Conservation (phyloP, 441 rosid genomes). For the Bruguiera hainesii region DNA sequence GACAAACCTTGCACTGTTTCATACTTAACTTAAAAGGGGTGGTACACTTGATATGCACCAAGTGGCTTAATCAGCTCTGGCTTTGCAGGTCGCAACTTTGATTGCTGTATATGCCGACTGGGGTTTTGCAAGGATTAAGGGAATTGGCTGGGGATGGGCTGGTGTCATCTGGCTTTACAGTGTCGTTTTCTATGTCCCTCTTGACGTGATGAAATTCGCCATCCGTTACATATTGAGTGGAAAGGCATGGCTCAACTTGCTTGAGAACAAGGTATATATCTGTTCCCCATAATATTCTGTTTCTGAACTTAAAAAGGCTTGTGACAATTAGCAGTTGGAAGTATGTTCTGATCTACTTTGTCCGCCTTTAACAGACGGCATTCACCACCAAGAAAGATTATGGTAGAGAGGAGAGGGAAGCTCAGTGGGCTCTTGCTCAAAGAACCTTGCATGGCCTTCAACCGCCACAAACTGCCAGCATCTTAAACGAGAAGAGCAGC, state of each 20-base stretch:
- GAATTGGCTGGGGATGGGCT: conserved; percentile 96
- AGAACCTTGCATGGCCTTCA: conserved; percentile 91
- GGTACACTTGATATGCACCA: background rate
- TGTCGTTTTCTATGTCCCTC: conserved; percentile 68
- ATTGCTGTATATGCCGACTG: conserved; percentile 69
- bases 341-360: background rate
- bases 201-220: conserved; percentile 72
- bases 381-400: conserved; percentile 93
- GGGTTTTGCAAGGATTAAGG: conserved; percentile 75
- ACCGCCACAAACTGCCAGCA: conserved; percentile 48
- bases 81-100: conserved; percentile 64
- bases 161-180: conserved; percentile 85
- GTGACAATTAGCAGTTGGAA: background rate
- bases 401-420: conserved; percentile 90
- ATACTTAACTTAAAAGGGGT: background rate
- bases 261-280: conserved; percentile 75
- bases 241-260: conserved; percentile 76
- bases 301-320: background rate
- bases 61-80: background rate
- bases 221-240: conserved; percentile 78
- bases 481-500: conserved; percentile 66
- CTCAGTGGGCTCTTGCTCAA: conserved; percentile 94
- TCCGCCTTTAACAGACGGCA: conserved; percentile 51
- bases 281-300: background rate
- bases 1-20: background rate